phyloP scores from a whole-genome alignment of 208 protist species.

The Balamuthia mandrillaris region DNA sequence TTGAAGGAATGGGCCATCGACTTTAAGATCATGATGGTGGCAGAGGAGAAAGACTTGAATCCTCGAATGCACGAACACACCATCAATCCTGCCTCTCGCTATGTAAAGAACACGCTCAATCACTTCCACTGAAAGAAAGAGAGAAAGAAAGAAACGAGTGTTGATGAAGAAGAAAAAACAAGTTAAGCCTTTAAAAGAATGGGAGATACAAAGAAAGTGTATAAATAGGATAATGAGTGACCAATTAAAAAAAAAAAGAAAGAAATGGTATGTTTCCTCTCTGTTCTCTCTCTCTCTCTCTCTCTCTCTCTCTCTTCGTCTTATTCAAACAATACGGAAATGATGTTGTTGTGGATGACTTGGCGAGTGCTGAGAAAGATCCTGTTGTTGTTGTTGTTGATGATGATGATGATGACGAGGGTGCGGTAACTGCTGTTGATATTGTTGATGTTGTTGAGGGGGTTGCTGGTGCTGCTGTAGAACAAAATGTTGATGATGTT shows the following conservation, averaged over 20 bases:
- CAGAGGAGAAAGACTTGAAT: not conserved
- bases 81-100: not conserved
- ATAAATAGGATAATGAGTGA: no score
- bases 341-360: not conserved
- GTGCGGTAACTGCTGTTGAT: no score
- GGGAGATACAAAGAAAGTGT: no score
- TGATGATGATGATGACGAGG: not conserved
- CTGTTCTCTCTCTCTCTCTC: no score
- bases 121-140: not conserved
- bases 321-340: not conserved
- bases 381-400: not conserved
- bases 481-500: no score
- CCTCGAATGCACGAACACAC: not conserved
- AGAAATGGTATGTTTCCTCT: no score
- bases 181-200: not conserved
- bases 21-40: not conserved
- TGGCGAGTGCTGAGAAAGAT: not conserved
- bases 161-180: not conserved
- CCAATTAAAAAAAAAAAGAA: no score
- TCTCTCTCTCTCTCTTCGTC: no score
- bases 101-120: not conserved
- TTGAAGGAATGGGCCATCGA: not conserved
- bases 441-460: no score
- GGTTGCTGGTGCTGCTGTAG: no score
- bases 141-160: not conserved